phyloP scores from a whole-genome alignment of 495 filamentous ascomycete species.

The Penicillium simplicissimum region DNA sequence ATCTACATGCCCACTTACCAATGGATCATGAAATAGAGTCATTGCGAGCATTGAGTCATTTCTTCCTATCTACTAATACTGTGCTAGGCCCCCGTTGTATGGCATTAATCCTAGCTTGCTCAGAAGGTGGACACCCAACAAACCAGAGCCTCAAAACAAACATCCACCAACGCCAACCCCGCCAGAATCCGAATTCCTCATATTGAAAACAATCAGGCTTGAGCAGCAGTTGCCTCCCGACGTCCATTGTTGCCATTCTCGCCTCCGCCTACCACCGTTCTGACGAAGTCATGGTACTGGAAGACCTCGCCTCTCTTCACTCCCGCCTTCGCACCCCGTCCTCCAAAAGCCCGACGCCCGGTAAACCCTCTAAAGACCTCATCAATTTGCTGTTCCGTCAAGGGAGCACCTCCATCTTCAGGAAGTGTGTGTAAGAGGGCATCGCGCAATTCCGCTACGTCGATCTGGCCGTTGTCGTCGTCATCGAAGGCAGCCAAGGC shows the following conservation, averaged over 20 bases:
- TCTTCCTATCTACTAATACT: neutral
- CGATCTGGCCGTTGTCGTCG: constrained; percentile 90
- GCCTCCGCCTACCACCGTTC: constrained; percentile 41
- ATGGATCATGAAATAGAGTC: neutral
- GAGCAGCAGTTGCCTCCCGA: constrained; percentile 24
- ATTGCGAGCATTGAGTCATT: neutral
- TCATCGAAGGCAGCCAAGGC: constrained; percentile 95
- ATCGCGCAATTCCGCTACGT: constrained; percentile 77
- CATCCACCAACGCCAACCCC: constrained; percentile 18
- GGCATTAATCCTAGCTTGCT: neutral
- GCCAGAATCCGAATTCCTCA: constrained; percentile 11
- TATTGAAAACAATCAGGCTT: constrained; percentile 24
- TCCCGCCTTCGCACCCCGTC: constrained; percentile 34
- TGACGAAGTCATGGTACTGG: constrained; percentile 49
- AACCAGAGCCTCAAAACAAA: constrained; percentile 6
- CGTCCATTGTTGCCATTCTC: constrained; percentile 36
- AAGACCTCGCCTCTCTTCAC: constrained; percentile 49
- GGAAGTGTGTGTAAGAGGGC: constrained; percentile 79
- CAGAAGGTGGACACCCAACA: neutral
- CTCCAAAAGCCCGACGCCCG: constrained; percentile 71
- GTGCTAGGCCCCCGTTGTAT: neutral
- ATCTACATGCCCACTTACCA: neutral
- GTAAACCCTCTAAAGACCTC: constrained; percentile 81
- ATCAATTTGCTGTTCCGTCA: constrained; percentile 79
- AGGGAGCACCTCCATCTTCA: constrained; percentile 64